Evolutionary conservation across 768 basidiomycete species (phyloP).

Genomic region (Mycena capillaripes): DNA sequence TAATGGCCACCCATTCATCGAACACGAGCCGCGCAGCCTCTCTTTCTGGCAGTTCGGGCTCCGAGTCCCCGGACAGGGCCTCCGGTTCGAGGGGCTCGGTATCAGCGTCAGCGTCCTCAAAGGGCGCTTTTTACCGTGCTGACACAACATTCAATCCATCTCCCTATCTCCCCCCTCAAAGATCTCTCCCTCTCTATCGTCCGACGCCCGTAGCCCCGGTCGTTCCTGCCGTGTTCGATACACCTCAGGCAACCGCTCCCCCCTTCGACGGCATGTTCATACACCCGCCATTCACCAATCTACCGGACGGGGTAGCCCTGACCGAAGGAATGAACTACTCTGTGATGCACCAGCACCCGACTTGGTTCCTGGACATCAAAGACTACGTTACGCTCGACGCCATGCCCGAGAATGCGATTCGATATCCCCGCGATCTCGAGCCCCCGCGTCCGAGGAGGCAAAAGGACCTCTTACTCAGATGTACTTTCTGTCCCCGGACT

Average conservation of each 20-base stretch:
- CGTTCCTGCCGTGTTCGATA: slow-evolving; percentile 24
- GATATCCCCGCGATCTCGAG: slow-evolving; percentile 68
- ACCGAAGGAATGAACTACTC: slow-evolving; percentile 65
- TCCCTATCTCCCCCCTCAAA: slow-evolving; percentile 29
- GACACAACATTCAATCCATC: slow-evolving; percentile 38
- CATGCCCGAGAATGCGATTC: slow-evolving; percentile 53
- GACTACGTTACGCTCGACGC: slow-evolving; percentile 57
- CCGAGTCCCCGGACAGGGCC: slow-evolving; percentile 28
- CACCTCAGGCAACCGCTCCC: slow-evolving; percentile 29
- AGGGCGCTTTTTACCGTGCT: slow-evolving; percentile 27
- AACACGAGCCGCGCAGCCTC: slow-evolving; percentile 16
- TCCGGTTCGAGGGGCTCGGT: slow-evolving; percentile 27
- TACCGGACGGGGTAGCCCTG: slow-evolving; percentile 30
- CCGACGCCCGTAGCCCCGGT: slow-evolving; percentile 10
- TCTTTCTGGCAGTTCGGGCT: slow-evolving; percentile 24
- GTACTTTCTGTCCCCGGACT: slow-evolving; percentile 69
- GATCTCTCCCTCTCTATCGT: slow-evolving; percentile 17
- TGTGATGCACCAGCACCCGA: slow-evolving; percentile 62
- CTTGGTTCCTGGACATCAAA: slow-evolving; percentile 66
- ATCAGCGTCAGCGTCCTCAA: slow-evolving; percentile 29
- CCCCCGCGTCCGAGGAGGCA: slow-evolving; percentile 62
- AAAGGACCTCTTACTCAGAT: slow-evolving; percentile 53
- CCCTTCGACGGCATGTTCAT: slow-evolving; percentile 36
- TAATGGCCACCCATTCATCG: slow-evolving; percentile 29
- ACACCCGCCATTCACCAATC: slow-evolving; percentile 31